phyloP scores from a whole-genome alignment of 352 stramenopile genomes.

The Globisporangium nunn region DNA sequence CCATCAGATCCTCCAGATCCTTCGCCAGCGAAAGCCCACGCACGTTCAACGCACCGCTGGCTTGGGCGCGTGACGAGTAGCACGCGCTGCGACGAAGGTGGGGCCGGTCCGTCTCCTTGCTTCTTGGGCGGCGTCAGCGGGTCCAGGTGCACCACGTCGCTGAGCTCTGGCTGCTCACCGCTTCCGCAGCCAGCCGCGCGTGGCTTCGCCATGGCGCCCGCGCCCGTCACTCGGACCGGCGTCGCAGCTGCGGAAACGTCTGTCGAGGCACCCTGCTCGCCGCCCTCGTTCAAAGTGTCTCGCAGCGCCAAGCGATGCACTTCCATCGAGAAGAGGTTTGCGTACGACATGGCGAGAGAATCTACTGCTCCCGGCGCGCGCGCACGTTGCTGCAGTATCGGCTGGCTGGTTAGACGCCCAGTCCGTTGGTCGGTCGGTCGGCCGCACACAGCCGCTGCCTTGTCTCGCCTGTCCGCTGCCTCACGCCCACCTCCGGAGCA shows the following conservation, averaged over 20 bases:
- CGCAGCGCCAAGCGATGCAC: conserved; percentile 61
- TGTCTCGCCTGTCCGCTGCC: no score
- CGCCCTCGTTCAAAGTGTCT: conserved; percentile 58
- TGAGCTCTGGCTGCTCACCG: conserved; percentile 11
- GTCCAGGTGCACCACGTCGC: conserved; percentile 8
- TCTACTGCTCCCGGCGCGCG: neutral
- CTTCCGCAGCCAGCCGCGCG: neutral
- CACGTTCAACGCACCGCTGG: conserved; percentile 28
- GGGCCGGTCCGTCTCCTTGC: neutral
- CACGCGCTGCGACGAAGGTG: conserved; percentile 31
- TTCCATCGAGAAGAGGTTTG: conserved; percentile 33
- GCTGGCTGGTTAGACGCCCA: no score
- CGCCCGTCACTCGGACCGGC: neutral
- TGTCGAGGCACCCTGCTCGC: conserved; percentile 12
- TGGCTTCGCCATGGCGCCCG: neutral
- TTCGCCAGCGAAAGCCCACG: neutral
- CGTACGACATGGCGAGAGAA: conserved; percentile 11
- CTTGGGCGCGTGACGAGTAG: conserved; percentile 71
- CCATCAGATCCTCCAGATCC: no score
- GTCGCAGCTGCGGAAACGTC: neutral
- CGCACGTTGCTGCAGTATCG: no score
- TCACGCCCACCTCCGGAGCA: no score
- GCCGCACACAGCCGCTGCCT: no score
- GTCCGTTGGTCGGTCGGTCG: neutral
- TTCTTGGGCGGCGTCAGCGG: conserved; percentile 4